Base-by-base conservation (phyloP, 441 rosid species). In the Viola pubescens region DNA sequence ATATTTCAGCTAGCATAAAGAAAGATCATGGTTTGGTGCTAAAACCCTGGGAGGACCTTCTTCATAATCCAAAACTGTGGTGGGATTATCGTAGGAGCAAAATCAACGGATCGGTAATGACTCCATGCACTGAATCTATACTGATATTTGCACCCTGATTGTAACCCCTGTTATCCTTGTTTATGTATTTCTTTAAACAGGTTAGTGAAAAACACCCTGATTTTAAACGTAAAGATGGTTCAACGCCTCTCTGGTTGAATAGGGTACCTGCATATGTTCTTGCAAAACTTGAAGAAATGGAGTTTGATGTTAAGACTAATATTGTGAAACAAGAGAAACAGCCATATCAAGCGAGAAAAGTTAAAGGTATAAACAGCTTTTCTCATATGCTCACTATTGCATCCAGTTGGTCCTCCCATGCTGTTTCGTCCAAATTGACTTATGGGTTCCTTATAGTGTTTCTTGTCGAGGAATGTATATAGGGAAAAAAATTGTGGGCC, bases 41-140 rank as follows among this genome's bases (percentile, higher is more conserved):
- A 4, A 73, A 54, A 61, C 14, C 52, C 10, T 90, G 96, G 96
- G 66, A 9, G 16, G 78, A 76, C 52, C 85, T 88, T 62, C 61
- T 86, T 58, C 68, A 77, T 60, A 80, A 81, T 73, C 88, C 87
- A 37, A 70, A 74, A 65, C 73, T 76, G 52, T 90, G 97, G 97
- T 56, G 42, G 68, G 96, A 90, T 74, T 81, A 73, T 66, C 94
- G 94, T n/a, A 69, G 62, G 64, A 63, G 66, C 55, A 90, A 88
- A 73, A 78, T 52, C 51, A 62, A 37, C 47, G 84, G 88, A 79
- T 64, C 37, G 76, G 97, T 88, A 65, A 81, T 57, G 61, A 61
- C 62, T 52, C 42, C 61, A 49, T 63, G 16, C 38, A 51, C 49
- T 65, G 37, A 48, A 40, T 65, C 16, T 57, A 5, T 66, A 54